phyloP scores from a whole-genome alignment of 1,284 basidiomycete species.

The Anthracocystis panici-leucophaei region DNA sequence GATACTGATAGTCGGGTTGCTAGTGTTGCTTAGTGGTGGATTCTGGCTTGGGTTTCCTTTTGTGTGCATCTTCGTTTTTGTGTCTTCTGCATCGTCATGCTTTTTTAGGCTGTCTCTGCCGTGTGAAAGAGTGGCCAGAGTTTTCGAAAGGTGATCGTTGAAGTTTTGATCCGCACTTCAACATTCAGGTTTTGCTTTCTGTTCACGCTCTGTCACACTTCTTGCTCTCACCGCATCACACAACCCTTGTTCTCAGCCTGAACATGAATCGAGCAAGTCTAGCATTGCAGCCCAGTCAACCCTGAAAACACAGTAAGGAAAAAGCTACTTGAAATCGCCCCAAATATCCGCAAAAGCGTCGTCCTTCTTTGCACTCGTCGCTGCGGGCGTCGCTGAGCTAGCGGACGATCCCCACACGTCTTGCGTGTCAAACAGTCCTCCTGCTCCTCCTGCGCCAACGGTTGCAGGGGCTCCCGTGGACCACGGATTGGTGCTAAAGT shows the following conservation, averaged over 20 bases:
- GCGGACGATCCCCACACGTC: constrained; percentile 58
- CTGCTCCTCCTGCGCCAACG: constrained; percentile 5
- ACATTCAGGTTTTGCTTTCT: too few species aligned
- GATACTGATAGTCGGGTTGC: constrained; percentile 1
- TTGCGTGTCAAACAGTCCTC: constrained; percentile 55
- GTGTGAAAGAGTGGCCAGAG: too few species aligned
- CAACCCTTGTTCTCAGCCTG: neutral
- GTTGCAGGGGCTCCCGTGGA: neutral
- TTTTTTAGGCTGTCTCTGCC: too few species aligned
- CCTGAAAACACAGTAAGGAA: too few species aligned
- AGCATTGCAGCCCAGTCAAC: too few species aligned
- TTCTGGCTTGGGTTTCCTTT: neutral
- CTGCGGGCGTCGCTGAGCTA: neutral
- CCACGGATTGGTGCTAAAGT: constrained; percentile 24
- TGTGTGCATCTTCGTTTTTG: neutral
- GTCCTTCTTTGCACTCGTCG: constrained; percentile 32
- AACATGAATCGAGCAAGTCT: neutral
- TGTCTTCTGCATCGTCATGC: neutral
- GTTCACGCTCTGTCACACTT: too few species aligned
- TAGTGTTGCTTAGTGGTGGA: constrained; percentile 2
- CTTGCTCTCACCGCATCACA: too few species aligned
- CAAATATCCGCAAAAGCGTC: constrained; percentile 69
- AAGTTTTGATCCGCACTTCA: too few species aligned
- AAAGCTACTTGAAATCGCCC: constrained; percentile 66
- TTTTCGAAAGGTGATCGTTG: too few species aligned